Evolutionary conservation across 1,139 yeast species (phyloP), one percentile per base, ranked within the genome.

Genomic region (Komagataea norvegica): DNA sequence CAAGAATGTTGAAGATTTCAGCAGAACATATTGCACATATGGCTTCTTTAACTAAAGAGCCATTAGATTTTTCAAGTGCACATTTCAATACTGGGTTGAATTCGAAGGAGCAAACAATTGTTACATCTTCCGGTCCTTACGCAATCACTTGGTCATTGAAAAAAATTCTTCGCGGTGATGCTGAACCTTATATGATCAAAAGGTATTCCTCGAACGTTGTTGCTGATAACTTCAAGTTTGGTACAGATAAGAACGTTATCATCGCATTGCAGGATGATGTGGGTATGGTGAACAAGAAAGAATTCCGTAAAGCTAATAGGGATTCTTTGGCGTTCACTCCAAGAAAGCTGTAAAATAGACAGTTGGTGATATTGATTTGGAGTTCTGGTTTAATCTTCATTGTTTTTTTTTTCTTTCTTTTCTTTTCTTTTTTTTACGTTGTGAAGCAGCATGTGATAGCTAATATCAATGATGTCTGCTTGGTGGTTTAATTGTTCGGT

Each of bases 121-220:
- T 86, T 20, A 74, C 94, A 2, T 78, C 91, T 9, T 67, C 80
- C 2, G 95, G 95, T 1, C 88, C 88, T 11, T 88, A 77, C 59
- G 81, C 87, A 22, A 72, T 88, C 24, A 70, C 84, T 2, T 87
- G 96, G 95, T 76, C 82, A n/a, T 57, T 88, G 52, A 68, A 66
- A 47, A 75, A 77, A 52, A 67, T 80, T 9, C 57, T 81, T 36
- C 60, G 65, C 34, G 77, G 79, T 38, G 75, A 71, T 42, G 61
- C 63, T 22, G 73, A 72, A 28, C 73, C 83, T 8, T 84, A 84
- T 55, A 62, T 68, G 36, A 78, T 87, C 52, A 79, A 75, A 57
- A 68, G 76, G 47, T 85, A 84, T 57, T 62, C 70, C 30, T 73
- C 75, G 33, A 61, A 72, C 40, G 77, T 88, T 48, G 73, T 85